A percentile compares a stretch with the other conserved stretches of the same genome.
Evolutionary conservation across 2,329 filamentous ascomycete species (phyloP).

Genomic region (Diaporthe humulicola): DNA sequence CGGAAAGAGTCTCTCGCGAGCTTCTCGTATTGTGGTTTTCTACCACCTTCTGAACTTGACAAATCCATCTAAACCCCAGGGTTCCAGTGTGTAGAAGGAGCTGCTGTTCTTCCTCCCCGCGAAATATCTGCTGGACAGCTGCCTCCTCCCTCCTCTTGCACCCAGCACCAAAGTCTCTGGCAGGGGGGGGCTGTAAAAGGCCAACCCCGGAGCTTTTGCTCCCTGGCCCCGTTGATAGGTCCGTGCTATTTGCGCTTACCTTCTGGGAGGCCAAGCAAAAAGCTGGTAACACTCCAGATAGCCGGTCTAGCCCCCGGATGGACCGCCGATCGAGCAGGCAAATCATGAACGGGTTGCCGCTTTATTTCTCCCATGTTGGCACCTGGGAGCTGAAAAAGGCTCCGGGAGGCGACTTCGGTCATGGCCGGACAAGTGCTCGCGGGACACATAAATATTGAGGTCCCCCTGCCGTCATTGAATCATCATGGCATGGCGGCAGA

Average conservation of each 20-base stretch:
- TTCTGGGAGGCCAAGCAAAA: conserved; percentile 27
- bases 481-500: not conserved
- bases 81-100: not conserved
- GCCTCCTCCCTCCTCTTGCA: conserved; percentile 45
- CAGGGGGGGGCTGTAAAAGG: conserved; percentile 39
- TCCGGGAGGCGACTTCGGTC: not conserved
- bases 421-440: not conserved
- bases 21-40: conserved; percentile 7
- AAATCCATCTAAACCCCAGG: conserved; percentile 5
- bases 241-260: conserved; percentile 44
- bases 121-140: conserved; percentile 43
- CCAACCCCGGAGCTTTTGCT: conserved; percentile 52
- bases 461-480: conserved; percentile 1
- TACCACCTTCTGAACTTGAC: conserved; percentile 15
- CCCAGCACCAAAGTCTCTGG: conserved; percentile 16
- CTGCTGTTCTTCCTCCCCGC: not conserved
- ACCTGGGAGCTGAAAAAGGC: not conserved
- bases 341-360: conserved; percentile 15
- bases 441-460: not conserved
- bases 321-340: conserved; percentile 34
- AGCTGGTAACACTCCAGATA: conserved; percentile 26
- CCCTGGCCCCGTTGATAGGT: conserved; percentile 49
- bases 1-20: not conserved
- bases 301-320: conserved; percentile 2
- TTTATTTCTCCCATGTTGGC: not conserved